These are phyloP conservation scores for Magnaporthales sp. DNA, from an alignment of 2,329 filamentous ascomycete species.

Conservation along the genomic window DNA sequence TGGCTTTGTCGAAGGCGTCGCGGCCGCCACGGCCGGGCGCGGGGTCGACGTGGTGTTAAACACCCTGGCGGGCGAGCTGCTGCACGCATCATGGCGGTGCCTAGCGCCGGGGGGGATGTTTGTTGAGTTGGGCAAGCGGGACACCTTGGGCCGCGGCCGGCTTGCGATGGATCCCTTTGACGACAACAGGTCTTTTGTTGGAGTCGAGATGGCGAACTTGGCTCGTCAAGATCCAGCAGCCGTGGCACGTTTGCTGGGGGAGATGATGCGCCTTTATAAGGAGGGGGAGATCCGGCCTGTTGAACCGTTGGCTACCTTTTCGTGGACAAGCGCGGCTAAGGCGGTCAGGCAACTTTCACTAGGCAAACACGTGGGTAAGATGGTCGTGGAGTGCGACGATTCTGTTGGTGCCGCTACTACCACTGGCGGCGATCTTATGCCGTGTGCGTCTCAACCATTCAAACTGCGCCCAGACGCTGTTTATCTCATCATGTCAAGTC, in stretches of 20 bases:
- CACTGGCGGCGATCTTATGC: no score
- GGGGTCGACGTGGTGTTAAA: slow-evolving; percentile 8
- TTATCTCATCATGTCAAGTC: no score
- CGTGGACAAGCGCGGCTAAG: slow-evolving; percentile 7
- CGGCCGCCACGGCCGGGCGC: neutral
- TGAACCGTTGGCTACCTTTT: slow-evolving; percentile 7
- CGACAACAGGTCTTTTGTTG: slow-evolving; percentile 9
- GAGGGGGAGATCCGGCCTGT: slow-evolving; percentile 1
- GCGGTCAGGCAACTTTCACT: slow-evolving; percentile 27
- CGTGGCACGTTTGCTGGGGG: neutral
- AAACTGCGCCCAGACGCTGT: no score
- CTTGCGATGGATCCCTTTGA: slow-evolving; percentile 26
- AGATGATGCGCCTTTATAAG: neutral
- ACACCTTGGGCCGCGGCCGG: slow-evolving; percentile 19
- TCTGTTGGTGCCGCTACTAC: no score
- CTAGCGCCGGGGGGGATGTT: slow-evolving; percentile 21
- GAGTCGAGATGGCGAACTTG: slow-evolving; percentile 3
- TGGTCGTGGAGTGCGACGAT: no score
- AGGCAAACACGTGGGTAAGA: slow-evolving; percentile 30
- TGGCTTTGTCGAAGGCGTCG: slow-evolving; percentile 1
- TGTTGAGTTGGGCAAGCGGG: slow-evolving; percentile 21
- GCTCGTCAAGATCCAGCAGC: no score
- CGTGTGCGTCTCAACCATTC: no score
- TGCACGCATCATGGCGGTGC: slow-evolving; percentile 19
- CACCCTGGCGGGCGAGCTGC: no score